Base-by-base conservation (phyloP, 1,139 yeast species). In the Geotrichum cucujoidarum region DNA sequence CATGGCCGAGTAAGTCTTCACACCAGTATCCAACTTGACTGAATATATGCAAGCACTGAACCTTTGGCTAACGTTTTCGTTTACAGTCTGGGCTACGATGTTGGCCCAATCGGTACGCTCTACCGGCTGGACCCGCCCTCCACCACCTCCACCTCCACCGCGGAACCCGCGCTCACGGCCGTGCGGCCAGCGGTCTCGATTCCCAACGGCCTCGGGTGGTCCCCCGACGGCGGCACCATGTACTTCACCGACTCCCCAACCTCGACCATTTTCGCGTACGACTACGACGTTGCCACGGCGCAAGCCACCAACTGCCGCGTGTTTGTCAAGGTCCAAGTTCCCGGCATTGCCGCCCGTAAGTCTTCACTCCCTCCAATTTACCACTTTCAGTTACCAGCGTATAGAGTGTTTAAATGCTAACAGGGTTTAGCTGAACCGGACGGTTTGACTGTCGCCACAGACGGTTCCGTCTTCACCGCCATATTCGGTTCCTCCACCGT, bases 191-290 rank as follows among this genome's bases (percentile, higher is more conserved):
- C 51, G 21, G 46, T 56, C 6, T 53, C 54, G 14, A 56, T 55
- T 17, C 63, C 64, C 14, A 89, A 89, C 61, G 95, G 96, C n/a
- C 72, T 89, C 56, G 85, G 83, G 29, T 90, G 88, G 75, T 69
- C 73, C 37, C 64, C 66, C 38, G 77, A 74, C 48, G 71, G 73
- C 10, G 73, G 70, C 35, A 66, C 67, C 41, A 71, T 86, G 60
- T 83, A 74, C 60, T 81, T 88, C 76, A 85, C 92, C 2, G 95
- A 87, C 58, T 81, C 94, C 1, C 65, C 76, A 40, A 75, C 77
- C 7, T 73, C 69, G 54, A 75, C 73, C 2, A 74, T 88, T 42
- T 84, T 79, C 75, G 69, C 73, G 55, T 83, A 72, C 59, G 83
- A 83, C 61, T 82, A 77, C 60, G 78, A 83, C 60, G 55, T 62